Evolutionary conservation across 2,329 filamentous ascomycete genomes (phyloP).

Genomic region (Fusarium sp.): DNA sequence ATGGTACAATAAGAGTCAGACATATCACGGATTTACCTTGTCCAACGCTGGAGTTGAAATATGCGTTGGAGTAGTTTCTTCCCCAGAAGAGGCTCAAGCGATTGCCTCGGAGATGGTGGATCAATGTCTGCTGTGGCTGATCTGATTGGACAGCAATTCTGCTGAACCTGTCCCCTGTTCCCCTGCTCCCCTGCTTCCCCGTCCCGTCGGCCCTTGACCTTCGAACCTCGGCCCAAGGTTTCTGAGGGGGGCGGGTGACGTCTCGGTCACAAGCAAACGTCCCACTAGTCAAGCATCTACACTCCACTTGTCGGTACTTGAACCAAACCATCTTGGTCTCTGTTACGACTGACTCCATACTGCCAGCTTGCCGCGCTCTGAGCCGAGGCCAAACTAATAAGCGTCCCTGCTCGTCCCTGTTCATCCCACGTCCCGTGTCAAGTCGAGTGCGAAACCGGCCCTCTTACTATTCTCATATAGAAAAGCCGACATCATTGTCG

Average conservation of each 20-base stretch:
- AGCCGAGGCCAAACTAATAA: conserved; percentile 43
- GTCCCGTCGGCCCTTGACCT: conserved; percentile 32
- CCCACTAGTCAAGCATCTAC: neutral
- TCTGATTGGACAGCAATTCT: conserved; percentile 14
- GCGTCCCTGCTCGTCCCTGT: neutral
- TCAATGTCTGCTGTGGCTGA: neutral
- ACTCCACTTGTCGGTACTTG: conserved; percentile 11
- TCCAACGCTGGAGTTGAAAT: conserved; percentile 1
- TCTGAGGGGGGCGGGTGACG: conserved; percentile 45
- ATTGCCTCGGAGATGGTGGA: conserved; percentile 40
- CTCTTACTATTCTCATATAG: conserved; percentile 33
- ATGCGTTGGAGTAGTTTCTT: conserved; percentile 6
- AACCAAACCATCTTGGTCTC: neutral
- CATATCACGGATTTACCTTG: neutral
- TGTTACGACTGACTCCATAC: conserved; percentile 9
- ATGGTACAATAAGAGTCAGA: neutral
- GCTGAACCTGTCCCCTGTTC: neutral
- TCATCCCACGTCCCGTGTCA: neutral
- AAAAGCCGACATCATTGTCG: conserved; percentile 30
- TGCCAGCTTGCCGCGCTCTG: conserved; percentile 28
- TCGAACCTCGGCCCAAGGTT: conserved; percentile 50
- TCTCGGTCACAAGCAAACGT: conserved; percentile 44
- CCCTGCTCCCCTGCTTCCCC: conserved; percentile 2
- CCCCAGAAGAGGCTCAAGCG: conserved; percentile 38
- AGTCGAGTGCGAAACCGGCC: conserved; percentile 26